phyloP scores from a whole-genome alignment of 129 eudicot genomes.

The Pittosporum tobira region DNA sequence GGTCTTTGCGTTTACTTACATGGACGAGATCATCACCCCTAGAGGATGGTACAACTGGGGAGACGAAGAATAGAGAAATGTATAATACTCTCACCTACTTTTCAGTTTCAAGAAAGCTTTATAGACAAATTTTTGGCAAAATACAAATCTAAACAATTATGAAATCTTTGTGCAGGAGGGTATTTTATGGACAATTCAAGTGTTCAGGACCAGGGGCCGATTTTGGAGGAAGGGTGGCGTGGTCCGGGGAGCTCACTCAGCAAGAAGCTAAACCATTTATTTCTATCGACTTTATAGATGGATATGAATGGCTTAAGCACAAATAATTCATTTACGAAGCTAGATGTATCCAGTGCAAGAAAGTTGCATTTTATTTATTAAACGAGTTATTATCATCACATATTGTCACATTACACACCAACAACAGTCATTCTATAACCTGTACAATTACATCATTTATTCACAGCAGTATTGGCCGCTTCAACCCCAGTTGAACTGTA shows the following conservation, averaged over 20 bases:
- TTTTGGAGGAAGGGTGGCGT: conserved; percentile 38
- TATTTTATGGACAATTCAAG: conserved; percentile 50
- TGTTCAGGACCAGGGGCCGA: conserved; percentile 61
- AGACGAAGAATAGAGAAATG: conserved; percentile 50
- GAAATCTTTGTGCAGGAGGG: conserved; percentile 37
- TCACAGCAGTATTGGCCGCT: background rate
- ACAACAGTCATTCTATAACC: background rate
- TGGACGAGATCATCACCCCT: conserved; percentile 46
- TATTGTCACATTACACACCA: background rate
- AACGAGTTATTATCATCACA: background rate
- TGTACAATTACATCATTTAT: background rate
- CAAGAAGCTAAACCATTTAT: conserved; percentile 49
- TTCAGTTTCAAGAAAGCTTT: background rate
- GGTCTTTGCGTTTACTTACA: conserved; percentile 50
- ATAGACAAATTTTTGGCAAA: background rate
- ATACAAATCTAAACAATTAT: background rate
- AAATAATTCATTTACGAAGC: background rate
- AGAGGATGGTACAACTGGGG: conserved; percentile 62
- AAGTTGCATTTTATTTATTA: background rate
- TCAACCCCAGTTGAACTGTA: background rate
- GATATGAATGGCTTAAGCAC: conserved; percentile 41
- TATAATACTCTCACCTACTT: conserved; percentile 11
- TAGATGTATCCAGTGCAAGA: background rate
- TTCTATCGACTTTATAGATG: conserved; percentile 44
- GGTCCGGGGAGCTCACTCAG: conserved; percentile 54